Base-by-base conservation (phyloP, 2,329 filamentous ascomycete genomes). In the Claviceps spartinae region DNA sequence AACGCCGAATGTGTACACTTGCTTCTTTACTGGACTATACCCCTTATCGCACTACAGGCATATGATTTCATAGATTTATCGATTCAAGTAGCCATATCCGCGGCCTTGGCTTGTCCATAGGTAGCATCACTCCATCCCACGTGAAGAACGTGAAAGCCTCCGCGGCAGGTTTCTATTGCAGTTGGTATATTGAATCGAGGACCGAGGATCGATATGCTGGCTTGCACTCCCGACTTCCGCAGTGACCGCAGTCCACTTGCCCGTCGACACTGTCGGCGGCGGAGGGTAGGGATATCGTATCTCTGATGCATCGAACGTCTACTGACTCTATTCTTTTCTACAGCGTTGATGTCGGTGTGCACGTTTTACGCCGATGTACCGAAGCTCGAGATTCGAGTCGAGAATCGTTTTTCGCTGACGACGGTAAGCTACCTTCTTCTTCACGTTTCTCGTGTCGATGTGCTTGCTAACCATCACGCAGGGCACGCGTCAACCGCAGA, bases 341-440 rank as follows among this genome's bases (percentile, higher is more conserved):
- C 3, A 70, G 69, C 18, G 65, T 72, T 52, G 69, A 72, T 48
- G 73, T 73, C 4, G 71, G 71, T 3, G 65, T 68, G 66, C 44
- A 62, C 71, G 1, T 57, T 65, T 14, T 55, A 58, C 41, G 3
- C 22, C 22, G 22, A 22, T 22, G 22, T 22, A 48, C 42, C 18
- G 56, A 49, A 38, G 49, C 22, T 4, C 51, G 47, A 30, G 2
- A 22, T 22, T 22, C 22, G 22, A 22, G 22, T 30, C 26, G 26
- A 11, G 26, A 30, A 30, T 30, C 2, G 1, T 9, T 13, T 38
- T 20, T 2, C 4, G 24, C n/a, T 16, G 6, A 34, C 2, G 40
- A 44, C 18, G 48, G 48, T 49, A 34, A 42, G 48, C 30, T 16
- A 46, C 16, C 7, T n/a, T 18, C 13, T 8, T 26, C 18, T 30